A percentile compares a stretch with the other conserved stretches of the same genome.
Conservation (phyloP, 345 rosid species). For the Stellera chamaejasme region DNA sequence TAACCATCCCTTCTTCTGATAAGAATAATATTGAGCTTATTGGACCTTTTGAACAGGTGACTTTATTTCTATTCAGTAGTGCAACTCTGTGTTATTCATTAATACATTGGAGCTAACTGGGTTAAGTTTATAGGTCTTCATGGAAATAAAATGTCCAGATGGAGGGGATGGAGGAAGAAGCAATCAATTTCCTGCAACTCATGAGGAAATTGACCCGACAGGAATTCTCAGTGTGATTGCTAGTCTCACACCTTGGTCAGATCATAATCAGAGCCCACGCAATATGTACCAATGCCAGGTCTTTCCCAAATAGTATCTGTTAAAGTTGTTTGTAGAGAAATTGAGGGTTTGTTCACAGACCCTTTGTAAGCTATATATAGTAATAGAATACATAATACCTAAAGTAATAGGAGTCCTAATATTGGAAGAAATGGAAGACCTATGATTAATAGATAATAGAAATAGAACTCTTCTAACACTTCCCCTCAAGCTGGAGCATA, state of each 20-base stretch:
- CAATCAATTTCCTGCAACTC: constrained; percentile 63
- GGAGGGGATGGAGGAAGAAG: constrained; percentile 93
- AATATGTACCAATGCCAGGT: constrained; percentile 99
- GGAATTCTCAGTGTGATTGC: constrained; percentile 95
- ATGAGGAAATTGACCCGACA: constrained; percentile 93
- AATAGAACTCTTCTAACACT: too few relatives aligned
- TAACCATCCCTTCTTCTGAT: constrained; percentile 33
- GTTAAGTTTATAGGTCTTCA: constrained; percentile 53
- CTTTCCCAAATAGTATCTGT: background rate
- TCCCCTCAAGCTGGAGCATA: too few relatives aligned
- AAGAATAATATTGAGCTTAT: constrained; percentile 54
- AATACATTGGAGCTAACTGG: constrained; percentile 10
- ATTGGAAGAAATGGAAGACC: too few relatives aligned
- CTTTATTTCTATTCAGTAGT: background rate
- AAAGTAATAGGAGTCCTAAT: too few relatives aligned
- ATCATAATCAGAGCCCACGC: constrained; percentile 98
- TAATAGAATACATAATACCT: too few relatives aligned
- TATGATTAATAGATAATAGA: too few relatives aligned
- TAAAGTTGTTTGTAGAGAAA: too few relatives aligned
- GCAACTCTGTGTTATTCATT: background rate
- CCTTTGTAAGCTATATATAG: too few relatives aligned
- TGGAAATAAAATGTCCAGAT: constrained; percentile 97
- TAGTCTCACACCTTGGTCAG: constrained; percentile 98
- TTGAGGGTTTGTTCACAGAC: too few relatives aligned
- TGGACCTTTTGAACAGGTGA: constrained; percentile 98